phyloP scores from a whole-genome alignment of 2,329 filamentous ascomycete genomes.

The Hypoxylon rubiginosum region DNA sequence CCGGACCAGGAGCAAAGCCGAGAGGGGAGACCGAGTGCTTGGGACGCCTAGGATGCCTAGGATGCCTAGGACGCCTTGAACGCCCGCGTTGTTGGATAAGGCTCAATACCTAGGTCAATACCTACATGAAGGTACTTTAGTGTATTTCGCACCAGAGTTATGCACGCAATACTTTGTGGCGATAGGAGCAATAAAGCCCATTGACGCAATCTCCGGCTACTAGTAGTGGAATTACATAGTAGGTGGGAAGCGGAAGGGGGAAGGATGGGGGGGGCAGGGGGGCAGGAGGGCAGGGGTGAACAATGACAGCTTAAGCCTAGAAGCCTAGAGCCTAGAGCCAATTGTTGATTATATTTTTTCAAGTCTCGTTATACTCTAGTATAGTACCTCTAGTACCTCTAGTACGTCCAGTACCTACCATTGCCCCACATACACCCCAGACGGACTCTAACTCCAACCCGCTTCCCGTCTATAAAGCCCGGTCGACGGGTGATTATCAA shows the following conservation, averaged over 20 bases:
- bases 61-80: not conserved
- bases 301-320: not conserved
- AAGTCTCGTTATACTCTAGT: not conserved
- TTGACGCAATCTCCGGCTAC: conserved; percentile 27
- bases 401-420: not conserved
- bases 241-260: too few species aligned
- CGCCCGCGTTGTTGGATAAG: too few species aligned
- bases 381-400: too few species aligned
- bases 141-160: conserved; percentile 16
- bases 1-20: conserved; percentile 3
- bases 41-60: conserved; percentile 14
- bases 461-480: conserved; percentile 22
- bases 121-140: too few species aligned
- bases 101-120: too few species aligned
- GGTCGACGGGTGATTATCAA: conserved; percentile 31
- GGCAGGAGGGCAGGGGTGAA: too few species aligned
- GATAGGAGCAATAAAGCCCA: not conserved
- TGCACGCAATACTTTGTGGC: not conserved
- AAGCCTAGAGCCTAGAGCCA: too few species aligned
- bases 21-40: conserved; percentile 9
- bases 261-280: too few species aligned
- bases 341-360: not conserved
- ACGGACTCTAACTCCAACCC: conserved; percentile 35
- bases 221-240: conserved; percentile 10
- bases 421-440: conserved; percentile 23